Base-by-base conservation (phyloP, 1,284 basidiomycete genomes). In the Porodaedalea pini region DNA sequence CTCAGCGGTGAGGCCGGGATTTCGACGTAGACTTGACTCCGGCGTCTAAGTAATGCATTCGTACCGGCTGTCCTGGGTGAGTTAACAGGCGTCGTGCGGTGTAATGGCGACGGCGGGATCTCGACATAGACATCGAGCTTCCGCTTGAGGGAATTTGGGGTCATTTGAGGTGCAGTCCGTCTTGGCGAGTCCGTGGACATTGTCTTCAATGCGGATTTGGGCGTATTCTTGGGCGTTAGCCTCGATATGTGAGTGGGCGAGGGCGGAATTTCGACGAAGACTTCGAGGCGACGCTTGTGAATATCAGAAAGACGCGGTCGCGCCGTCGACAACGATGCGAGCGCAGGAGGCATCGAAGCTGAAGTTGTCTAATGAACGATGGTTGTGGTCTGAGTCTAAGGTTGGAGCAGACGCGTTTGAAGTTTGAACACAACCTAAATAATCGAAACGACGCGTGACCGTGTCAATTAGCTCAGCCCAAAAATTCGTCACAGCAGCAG, bases 181-280 rank as follows among this genome's bases (percentile, higher is more conserved):
- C 17, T 39, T 5, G 17, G 31, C 2, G 39, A 2, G 34, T 7
- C 21, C 15, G 48, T 39, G 57, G 31, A 11, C 32, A 8, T 25
- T 27, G 19, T 25, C 19, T 41, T 41, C 23, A 37, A n/a, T 29
- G 25, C 48, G 31, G 32, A 3, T 13, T 37, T 37, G 11, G 29
- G 31, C 2, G 54, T 17, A 27, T 4, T 31, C 25, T 25, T 45
- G 4, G 54, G 1, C 13, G 44, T 31, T 32, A 31, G 31, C n/a
- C 39, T 5, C 19, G 2, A 8, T 6, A 19, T 39, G 15, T 21
- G 50, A 21, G 44, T 17, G 25, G 81, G 76, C 11, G 78, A 79
- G 1, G 73, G 65, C 0, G 85, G 82, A 15, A 88, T 74, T 59
- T 85, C 77, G 40, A 88, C 80, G 65, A 77, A 86, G 23, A 81